These are phyloP conservation scores for Kodamaea neixiangensis DNA, from an alignment of 805 yeast genomes.

Conservation along the genomic window DNA sequence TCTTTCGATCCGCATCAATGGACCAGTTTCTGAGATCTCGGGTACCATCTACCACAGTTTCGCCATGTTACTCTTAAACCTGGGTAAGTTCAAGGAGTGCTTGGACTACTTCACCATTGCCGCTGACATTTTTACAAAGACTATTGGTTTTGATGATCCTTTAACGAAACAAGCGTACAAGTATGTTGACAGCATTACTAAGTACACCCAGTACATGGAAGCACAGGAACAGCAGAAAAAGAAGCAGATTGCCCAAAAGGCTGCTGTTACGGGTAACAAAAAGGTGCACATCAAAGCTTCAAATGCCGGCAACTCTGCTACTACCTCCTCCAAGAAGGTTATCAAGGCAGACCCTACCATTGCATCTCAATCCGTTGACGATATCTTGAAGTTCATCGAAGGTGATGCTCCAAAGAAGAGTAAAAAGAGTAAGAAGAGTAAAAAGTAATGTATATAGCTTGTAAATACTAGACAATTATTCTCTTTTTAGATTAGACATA, in stretches of 20 bases:
- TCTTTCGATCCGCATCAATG: constrained; percentile 53
- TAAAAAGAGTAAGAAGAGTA: constrained; percentile 11
- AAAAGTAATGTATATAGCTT: constrained; percentile 10
- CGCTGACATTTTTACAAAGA: constrained; percentile 52
- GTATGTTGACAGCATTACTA: constrained; percentile 60
- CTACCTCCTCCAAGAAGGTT: constrained; percentile 13
- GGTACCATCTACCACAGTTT: constrained; percentile 68
- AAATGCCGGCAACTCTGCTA: constrained; percentile 12
- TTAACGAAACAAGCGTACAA: constrained; percentile 67
- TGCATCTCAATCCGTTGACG: constrained; percentile 69
- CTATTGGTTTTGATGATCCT: constrained; percentile 67
- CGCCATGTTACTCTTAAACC: constrained; percentile 51
- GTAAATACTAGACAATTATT: neutral
- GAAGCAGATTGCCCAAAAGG: constrained; percentile 23
- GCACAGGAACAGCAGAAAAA: constrained; percentile 32
- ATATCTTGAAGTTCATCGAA: constrained; percentile 68
- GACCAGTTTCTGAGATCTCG: constrained; percentile 58
- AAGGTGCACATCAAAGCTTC: constrained; percentile 20
- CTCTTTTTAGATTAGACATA: neutral
- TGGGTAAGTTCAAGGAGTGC: constrained; percentile 56
- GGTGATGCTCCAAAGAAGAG: constrained; percentile 37
- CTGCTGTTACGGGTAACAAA: constrained; percentile 25
- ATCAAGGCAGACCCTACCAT: constrained; percentile 50
- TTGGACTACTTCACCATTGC: constrained; percentile 57
- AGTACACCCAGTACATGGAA: constrained; percentile 47